Evolutionary conservation across 768 basidiomycete genomes (phyloP).

Genomic region (Cystofilobasidium macerans): DNA sequence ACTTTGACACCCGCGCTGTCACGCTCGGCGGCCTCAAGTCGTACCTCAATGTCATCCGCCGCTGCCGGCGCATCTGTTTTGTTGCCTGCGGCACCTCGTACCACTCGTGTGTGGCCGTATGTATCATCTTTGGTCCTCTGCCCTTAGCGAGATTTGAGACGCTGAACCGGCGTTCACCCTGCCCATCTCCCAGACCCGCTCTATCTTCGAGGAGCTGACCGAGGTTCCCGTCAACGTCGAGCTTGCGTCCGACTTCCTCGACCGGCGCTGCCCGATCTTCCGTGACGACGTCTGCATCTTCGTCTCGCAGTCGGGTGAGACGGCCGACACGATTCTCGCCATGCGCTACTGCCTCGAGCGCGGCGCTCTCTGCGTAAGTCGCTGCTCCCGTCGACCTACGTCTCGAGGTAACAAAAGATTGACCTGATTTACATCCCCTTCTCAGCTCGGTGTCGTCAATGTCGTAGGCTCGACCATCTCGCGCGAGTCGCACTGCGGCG

Average conservation of each 20-base stretch:
- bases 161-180: not conserved
- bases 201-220: constrained; percentile 96
- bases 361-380: constrained; percentile 65
- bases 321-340: constrained; percentile 93
- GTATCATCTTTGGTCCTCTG: constrained; percentile 17
- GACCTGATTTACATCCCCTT: not conserved
- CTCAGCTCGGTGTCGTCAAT: constrained; percentile 78
- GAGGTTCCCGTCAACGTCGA: constrained; percentile 97
- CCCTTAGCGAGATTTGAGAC: not conserved
- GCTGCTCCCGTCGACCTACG: not conserved
- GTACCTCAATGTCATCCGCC: constrained; percentile 89
- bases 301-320: constrained; percentile 95
- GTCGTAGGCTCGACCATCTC: constrained; percentile 96
- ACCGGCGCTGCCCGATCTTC: constrained; percentile 98
- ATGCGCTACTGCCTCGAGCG: constrained; percentile 93
- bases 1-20: constrained; percentile 84
- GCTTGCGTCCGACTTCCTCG: constrained; percentile 93
- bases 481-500: constrained; percentile 96
- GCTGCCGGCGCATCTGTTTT: constrained; percentile 88
- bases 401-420: not conserved
- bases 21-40: constrained; percentile 90
- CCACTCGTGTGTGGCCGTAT: constrained; percentile 78
- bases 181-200: constrained; percentile 50
- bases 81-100: constrained; percentile 98
- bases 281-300: constrained; percentile 94